Evolutionary conservation across 768 basidiomycete genomes (phyloP).

Genomic region (Leccinum uliginosum): DNA sequence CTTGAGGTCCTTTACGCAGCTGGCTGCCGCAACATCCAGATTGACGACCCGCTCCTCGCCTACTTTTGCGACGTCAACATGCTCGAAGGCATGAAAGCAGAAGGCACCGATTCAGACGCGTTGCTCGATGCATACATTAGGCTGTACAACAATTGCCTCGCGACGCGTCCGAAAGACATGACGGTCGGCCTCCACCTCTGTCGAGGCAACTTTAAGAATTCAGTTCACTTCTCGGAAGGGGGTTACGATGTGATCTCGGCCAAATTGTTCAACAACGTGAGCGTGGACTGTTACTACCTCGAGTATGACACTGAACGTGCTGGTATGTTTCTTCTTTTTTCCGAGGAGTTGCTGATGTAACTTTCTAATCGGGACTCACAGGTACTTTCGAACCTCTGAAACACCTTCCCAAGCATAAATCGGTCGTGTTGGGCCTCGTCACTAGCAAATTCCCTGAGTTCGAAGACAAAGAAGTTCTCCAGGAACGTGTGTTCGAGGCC

Average conservation of each 20-base stretch:
- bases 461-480: slow-evolving; percentile 33
- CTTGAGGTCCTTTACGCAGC: slow-evolving; percentile 41
- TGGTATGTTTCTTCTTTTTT: slow-evolving; percentile 21
- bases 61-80: slow-evolving; percentile 65
- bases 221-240: slow-evolving; percentile 42
- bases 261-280: slow-evolving; percentile 41
- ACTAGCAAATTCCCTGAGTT: slow-evolving; percentile 42
- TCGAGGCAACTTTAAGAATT: slow-evolving; percentile 33
- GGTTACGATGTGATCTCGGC: slow-evolving; percentile 42
- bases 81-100: slow-evolving; percentile 53
- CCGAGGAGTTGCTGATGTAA: neutral
- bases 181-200: slow-evolving; percentile 41
- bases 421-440: slow-evolving; percentile 39
- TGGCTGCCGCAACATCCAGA: slow-evolving; percentile 41
- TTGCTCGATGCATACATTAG: slow-evolving; percentile 58
- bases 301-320: slow-evolving; percentile 47
- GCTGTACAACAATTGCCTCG: slow-evolving; percentile 36
- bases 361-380: neutral
- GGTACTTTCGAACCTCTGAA: slow-evolving; percentile 33
- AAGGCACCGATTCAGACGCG: slow-evolving; percentile 56
- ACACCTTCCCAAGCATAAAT: slow-evolving; percentile 33
- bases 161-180: slow-evolving; percentile 36
- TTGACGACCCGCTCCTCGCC: slow-evolving; percentile 45
- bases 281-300: slow-evolving; percentile 43
- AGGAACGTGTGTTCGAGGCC: neutral